These are phyloP conservation scores for Heracleum sosnowskyi DNA, from an alignment of 129 eudicot genomes.

Conservation along the genomic window DNA sequence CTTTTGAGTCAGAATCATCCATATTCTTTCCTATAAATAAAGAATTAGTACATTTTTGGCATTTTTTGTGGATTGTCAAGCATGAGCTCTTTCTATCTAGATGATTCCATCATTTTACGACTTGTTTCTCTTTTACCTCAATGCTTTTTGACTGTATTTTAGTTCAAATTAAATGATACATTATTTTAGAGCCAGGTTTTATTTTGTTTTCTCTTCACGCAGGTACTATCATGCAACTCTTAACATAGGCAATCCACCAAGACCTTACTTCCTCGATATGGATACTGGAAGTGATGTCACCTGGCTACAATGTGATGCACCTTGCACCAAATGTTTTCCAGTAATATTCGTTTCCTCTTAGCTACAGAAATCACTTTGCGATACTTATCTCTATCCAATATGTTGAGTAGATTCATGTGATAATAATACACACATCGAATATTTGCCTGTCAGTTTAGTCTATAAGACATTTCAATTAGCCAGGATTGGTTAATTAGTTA, in stretches of 20 bases:
- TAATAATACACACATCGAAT: background rate
- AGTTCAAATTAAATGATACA: background rate
- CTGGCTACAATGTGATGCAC: slow-evolving; percentile 93
- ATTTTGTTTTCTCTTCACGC: slow-evolving; percentile 9
- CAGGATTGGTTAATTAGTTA: background rate
- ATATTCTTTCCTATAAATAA: background rate
- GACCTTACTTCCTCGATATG: slow-evolving; percentile 62
- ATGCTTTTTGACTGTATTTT: background rate
- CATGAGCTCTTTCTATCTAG: background rate
- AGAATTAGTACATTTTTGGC: background rate
- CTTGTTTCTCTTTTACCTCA: background rate
- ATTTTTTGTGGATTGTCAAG: background rate
- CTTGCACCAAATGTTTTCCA: slow-evolving; percentile 68
- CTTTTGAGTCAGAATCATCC: background rate
- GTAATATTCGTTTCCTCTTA: slow-evolving; percentile 26
- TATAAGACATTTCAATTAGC: background rate
- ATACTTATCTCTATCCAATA: background rate
- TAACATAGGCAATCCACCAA: slow-evolving; percentile 59
- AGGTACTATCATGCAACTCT: slow-evolving; percentile 62
- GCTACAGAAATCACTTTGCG: background rate
- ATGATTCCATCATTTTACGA: background rate
- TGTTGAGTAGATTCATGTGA: background rate
- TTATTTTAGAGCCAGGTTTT: background rate
- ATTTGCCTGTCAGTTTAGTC: background rate
- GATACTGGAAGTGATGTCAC: slow-evolving; percentile 92